Percentiles rank a stretch among this genome's conserved stretches.
phyloP scores from a whole-genome alignment of 495 filamentous ascomycete species.

The Hapsidospora chrysogenum region DNA sequence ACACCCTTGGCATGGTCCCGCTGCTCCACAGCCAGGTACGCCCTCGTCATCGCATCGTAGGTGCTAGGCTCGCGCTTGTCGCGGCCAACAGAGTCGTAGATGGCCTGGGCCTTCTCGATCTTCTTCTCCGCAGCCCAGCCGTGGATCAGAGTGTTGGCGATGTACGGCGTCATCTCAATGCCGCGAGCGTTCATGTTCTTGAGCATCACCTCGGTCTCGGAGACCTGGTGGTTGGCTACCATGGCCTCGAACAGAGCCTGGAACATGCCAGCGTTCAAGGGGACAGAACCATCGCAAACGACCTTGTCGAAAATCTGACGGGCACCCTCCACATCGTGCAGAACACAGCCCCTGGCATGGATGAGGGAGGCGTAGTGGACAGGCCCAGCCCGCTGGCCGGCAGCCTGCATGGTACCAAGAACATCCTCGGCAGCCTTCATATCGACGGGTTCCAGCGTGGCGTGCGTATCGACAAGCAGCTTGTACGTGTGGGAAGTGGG shows the following conservation, averaged over 20 bases:
- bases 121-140: conserved; percentile 83
- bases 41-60: conserved; percentile 98
- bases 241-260: conserved; percentile 91
- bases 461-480: conserved; percentile 88
- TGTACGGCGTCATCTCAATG: conserved; percentile 88
- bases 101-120: conserved; percentile 56
- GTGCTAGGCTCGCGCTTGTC: conserved; percentile 86
- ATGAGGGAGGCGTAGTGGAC: conserved; percentile 92
- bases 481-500: conserved; percentile 96
- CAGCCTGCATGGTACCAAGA: conserved; percentile 56
- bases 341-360: conserved; percentile 87
- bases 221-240: conserved; percentile 81
- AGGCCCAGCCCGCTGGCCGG: conserved; percentile 65
- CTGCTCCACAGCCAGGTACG: conserved; percentile 72
- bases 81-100: conserved; percentile 59
- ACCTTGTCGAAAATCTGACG: conserved; percentile 68
- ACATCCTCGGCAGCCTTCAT: conserved; percentile 80
- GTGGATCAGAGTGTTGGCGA: conserved; percentile 97
- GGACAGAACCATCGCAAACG: conserved; percentile 43
- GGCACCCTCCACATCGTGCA: conserved; percentile 77
- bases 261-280: conserved; percentile 71
- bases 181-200: conserved; percentile 50
- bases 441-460: conserved; percentile 82
- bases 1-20: conserved; percentile 53
- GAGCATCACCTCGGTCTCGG: conserved; percentile 57